Evolutionary conservation across 495 filamentous ascomycete genomes (phyloP), one percentile per base, ranked within the genome.

Genomic region (Lasiosphaeria hispida): DNA sequence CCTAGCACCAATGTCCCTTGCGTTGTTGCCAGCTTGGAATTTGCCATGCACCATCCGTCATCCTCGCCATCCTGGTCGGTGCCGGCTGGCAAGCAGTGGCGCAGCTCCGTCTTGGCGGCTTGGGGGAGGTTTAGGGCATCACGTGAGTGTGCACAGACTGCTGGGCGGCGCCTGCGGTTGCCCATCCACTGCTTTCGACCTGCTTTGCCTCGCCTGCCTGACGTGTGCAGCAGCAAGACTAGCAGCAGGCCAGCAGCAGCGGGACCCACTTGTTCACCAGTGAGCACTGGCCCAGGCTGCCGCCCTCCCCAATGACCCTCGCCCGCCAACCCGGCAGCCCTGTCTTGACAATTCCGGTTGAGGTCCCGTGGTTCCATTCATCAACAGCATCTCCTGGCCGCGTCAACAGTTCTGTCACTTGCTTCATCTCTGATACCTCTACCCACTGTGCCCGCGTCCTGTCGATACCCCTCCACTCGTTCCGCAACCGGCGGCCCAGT

Each of bases 181-280:
- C 52, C 23, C 4, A 23, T 37, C 51, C 38, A 33, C 51, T 5
- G 23, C 23, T 30, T 30, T 30, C 23, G 23, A 30, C 23, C 23
- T 30, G 23, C 23, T 30, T 30, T 30, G 23, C 23, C 23, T 30
- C 23, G 23, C 51, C 40, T n/a, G 48, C 64, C 65, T 68, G 65
- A 65, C 62, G 63, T 65, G 60, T 64, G 64, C 61, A 63, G 45
- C 48, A 49, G 61, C 42, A 44, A 53, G 62, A 57, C 58, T 48
- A 57, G 39, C 52, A 57, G 45, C 52, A 38, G 55, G 55, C 60
- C 60, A 58, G 38, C 54, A 18, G 36, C 48, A 37, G 3, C 35
- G 42, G 37, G 42, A 17, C 19, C 9, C 53, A 48, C 33, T 17
- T 57, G 53, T 34, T 39, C 35, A 11, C 40, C 35, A 40, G 45